Evolutionary conservation across 441 rosid species (phyloP), one percentile per base, ranked within the genome.

Genomic region (Hura crepitans): DNA sequence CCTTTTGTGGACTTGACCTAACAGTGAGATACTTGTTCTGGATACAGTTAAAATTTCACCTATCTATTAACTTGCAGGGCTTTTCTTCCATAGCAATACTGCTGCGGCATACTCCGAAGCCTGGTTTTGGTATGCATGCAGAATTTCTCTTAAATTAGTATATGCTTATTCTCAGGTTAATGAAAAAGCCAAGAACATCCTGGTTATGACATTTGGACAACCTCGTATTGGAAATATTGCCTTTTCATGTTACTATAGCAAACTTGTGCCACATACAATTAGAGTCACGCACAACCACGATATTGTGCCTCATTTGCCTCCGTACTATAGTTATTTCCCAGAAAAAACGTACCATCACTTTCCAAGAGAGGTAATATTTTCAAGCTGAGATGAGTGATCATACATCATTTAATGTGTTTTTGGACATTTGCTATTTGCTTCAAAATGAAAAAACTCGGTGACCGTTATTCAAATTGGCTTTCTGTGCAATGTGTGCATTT

Each of bases 231-330:
- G 99, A 68, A 92, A 92, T 85, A 91, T 93, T 4, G 92, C 65
- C 55, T 95, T 95, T 83, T 87, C 97, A 63, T 80, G 91, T 65
- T 89, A 79, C 74, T 90, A 92, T 65, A 83, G 82, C 69, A 69
- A 83, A 65, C 83, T 85, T 59, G 88, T 95, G 68, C 97, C 97
- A 11, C 82, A 92, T 62, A 83, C 91, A 25, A 77, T 90, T 62
- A 80, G 99, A 25, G 85, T 95, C 53, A 84, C 87, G 17, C 83
- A 92, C 79, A 88, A 79, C 2, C 97, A 78, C 72, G 99, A 95
- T 77, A 89, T 92, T 5, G 97, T 95, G 39, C 97, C 99, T 61
- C 99, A 95, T 78, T 80, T 95, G 78, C 99, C 99, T 65, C 99
- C 97, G 20, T 95, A 82, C 75, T 95, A 83, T 74, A 69, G 79